Conservation (phyloP, 768 basidiomycete species). For the Coprinopsis strossmayeri region DNA sequence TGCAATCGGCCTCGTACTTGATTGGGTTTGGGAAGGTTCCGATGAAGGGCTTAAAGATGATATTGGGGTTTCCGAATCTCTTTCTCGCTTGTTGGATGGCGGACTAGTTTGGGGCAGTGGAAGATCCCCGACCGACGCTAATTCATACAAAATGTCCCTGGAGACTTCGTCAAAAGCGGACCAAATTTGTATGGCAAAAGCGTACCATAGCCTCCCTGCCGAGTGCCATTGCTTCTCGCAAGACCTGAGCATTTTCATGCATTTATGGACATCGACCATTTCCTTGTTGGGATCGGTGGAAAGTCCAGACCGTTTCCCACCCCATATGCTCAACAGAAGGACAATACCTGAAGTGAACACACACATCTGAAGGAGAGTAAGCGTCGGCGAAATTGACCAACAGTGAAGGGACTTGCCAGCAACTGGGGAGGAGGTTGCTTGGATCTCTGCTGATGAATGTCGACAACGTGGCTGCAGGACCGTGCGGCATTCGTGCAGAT, state of each 20-base stretch:
- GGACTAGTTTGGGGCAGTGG: conserved; percentile 57
- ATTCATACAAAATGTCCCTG: conserved; percentile 70
- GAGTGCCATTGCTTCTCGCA: conserved; percentile 38
- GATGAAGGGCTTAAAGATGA: conserved; percentile 12
- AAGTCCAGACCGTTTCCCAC: conserved; percentile 44
- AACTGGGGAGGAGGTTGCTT: conserved; percentile 23
- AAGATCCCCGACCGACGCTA: conserved; percentile 65
- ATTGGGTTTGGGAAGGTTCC: conserved; percentile 1
- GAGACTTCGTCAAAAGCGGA: neutral
- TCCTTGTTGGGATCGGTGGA: conserved; percentile 45
- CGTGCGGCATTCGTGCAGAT: conserved; percentile 79
- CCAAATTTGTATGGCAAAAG: neutral
- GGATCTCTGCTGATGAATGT: conserved; percentile 41
- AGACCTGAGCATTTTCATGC: conserved; percentile 44
- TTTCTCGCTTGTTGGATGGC: conserved; percentile 53
- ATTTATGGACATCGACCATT: conserved; percentile 60
- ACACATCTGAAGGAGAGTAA: conserved; percentile 22
- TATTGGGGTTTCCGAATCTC: conserved; percentile 47
- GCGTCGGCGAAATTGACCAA: neutral
- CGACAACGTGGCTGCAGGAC: conserved; percentile 74
- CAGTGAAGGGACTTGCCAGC: conserved; percentile 22
- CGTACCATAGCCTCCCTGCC: conserved; percentile 40
- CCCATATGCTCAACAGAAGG: conserved; percentile 64
- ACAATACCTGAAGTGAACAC: conserved; percentile 47
- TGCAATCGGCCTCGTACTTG: conserved; percentile 22